Base-by-base conservation (phyloP, 176 grass and related monocot species). In the Oryza coarctata region DNA sequence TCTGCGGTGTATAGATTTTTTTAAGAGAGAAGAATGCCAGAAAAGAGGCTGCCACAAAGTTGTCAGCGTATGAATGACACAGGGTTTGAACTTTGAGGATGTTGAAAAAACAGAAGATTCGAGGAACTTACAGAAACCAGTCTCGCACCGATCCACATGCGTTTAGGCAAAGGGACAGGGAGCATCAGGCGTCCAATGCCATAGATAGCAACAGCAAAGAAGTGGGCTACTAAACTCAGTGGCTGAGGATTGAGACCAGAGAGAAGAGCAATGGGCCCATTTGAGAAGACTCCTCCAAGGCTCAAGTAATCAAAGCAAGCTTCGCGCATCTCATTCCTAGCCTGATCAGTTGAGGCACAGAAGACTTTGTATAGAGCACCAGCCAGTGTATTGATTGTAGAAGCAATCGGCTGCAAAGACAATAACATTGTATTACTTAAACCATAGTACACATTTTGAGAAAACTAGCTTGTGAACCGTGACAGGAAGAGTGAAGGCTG, bases 281-380 rank as follows among this genome's bases (percentile, higher is more conserved):
- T 89, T 31, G 96, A 94, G 77, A 79, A 99, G 20, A 99, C 86
- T 3, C 96, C 96, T 71, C 96, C 96, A 67, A 99, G 87, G 80
- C 89, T 95, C 35, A 99, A 82, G 80, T 99, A 99, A 67, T 99
- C 96, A 85, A 99, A 99, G 80, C 96, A 99, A 36, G 96, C 96
- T 67, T 99, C 85, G 65, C 96, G 89, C 96, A 99, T 99, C 86
- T 99, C 96, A 12, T 90, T 90, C 75, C 85, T 89, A 62, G 96
- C 96, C 83, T 86, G 79, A 80, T 99, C 96, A 65, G 96, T 85
- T 30, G 96, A 99, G 38, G 96, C 83, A 69, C 89, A 87, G 70
- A 99, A 99, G 20, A 99, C 96, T 49, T 99, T 99, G 89, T 99
- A 99, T 6, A 99, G 83, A 62, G 96, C 96, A 58, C 93, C 96